A percentile compares a stretch with the other conserved stretches of the same genome.
Conservation (phyloP, 1,284 basidiomycete species). For the Puccinia sorghi region DNA sequence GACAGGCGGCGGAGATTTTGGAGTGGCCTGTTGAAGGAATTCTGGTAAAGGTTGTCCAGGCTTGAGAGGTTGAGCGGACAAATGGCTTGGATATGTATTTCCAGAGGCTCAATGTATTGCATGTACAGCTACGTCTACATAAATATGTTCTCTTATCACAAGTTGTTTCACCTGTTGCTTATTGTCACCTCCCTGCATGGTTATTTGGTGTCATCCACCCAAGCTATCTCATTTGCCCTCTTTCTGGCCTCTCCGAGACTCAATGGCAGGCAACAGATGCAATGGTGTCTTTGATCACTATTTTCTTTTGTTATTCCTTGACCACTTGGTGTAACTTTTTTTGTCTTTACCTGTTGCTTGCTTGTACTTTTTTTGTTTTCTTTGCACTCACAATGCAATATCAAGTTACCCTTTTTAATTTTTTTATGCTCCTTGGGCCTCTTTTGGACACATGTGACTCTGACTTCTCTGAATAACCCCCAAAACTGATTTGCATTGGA, state of each 20-base stretch:
- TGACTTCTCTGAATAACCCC: no score
- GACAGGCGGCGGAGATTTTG: slow-evolving; percentile 5
- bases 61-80: not conserved
- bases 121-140: not conserved
- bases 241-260: not conserved
- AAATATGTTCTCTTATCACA: not conserved
- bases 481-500: no score
- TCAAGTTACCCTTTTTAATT: no score
- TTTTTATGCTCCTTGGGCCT: no score
- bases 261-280: not conserved
- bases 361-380: no score
- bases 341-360: not conserved
- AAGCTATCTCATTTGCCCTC: not conserved
- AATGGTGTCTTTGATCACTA: not conserved
- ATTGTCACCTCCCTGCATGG: not conserved
- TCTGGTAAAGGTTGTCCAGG: not conserved
- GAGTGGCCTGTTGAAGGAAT: not conserved
- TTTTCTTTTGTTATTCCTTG: not conserved
- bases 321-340: not conserved
- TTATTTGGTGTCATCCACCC: not conserved
- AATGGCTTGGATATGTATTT: not conserved
- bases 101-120: not conserved
- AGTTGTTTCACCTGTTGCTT: not conserved
- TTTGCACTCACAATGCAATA: no score
- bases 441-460: no score